phyloP scores from a whole-genome alignment of 2,329 filamentous ascomycete species.

The Tolypocladium cylindrosporum region DNA sequence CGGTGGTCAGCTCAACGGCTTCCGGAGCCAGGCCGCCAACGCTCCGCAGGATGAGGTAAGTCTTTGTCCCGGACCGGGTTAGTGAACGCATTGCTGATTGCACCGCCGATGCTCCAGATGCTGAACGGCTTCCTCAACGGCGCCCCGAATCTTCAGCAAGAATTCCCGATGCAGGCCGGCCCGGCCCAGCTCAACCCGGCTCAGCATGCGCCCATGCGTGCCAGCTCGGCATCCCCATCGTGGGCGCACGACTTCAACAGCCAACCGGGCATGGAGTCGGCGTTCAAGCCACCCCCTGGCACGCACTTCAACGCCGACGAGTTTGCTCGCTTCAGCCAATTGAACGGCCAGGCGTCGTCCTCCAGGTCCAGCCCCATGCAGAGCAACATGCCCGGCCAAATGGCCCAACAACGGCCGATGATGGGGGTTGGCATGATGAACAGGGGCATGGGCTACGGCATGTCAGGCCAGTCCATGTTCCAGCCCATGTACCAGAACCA shows the following conservation, averaged over 20 bases:
- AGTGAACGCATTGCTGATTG: conserved; percentile 17
- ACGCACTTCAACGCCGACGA: conserved; percentile 70
- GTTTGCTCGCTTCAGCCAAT: conserved; percentile 77
- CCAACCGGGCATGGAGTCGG: conserved; percentile 62
- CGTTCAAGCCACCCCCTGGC: conserved; percentile 48
- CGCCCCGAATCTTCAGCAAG: conserved; percentile 47
- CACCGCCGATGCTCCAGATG: conserved; percentile 46
- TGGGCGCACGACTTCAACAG: conserved; percentile 44
- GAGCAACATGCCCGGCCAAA: conserved; percentile 34
- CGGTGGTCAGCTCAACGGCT: conserved; percentile 61
- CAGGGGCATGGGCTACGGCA: conserved; percentile 40
- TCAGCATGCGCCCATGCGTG: conserved; percentile 42
- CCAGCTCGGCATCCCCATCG: conserved; percentile 42
- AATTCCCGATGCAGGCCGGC: conserved; percentile 41
- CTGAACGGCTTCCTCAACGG: conserved; percentile 90
- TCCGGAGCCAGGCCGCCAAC: conserved; percentile 61
- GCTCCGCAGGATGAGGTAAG: conserved; percentile 64
- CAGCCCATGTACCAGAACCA: conserved; percentile 36
- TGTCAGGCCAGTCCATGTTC: conserved; percentile 38
- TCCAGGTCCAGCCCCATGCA: conserved; percentile 51
- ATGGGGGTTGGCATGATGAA: conserved; percentile 42
- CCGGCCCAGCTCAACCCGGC: conserved; percentile 36
- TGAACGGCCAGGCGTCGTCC: conserved; percentile 45
- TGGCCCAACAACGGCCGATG: conserved; percentile 51
- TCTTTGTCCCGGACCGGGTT: conserved; percentile 3